Conservation (phyloP, 176 grass and related monocot species). For the Avena atlantica region DNA sequence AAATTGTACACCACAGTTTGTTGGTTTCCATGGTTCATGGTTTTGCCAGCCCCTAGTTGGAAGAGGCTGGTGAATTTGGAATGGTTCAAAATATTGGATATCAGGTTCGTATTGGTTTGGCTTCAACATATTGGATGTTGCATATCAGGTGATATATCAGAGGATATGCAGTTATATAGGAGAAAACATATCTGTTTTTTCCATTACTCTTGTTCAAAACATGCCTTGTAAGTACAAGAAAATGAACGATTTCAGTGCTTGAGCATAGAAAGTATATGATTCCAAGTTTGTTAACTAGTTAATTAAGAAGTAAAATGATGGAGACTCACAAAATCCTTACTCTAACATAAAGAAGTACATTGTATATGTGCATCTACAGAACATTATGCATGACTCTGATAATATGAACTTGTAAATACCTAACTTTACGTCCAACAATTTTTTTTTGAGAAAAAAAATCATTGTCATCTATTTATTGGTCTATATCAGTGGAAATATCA, state of each 20-base stretch:
- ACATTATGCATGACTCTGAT: not conserved
- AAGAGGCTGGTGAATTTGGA: not conserved
- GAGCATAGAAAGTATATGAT: not conserved
- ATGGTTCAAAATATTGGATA: not conserved
- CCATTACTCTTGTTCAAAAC: not conserved
- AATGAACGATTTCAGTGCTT: not conserved
- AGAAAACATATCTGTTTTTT: not conserved
- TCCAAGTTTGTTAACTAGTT: constrained; percentile 1
- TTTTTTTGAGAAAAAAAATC: not conserved
- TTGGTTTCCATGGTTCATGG: no score
- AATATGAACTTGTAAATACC: not conserved
- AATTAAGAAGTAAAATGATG: not conserved
- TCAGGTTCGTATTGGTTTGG: not conserved
- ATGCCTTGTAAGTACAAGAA: not conserved
- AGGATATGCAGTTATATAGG: not conserved
- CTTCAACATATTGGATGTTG: not conserved
- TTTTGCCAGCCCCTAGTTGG: not conserved
- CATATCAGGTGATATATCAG: not conserved
- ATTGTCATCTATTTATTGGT: not conserved
- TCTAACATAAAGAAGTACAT: not conserved
- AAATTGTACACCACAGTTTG: no score
- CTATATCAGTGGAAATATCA: not conserved
- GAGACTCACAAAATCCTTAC: not conserved
- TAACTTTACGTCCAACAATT: not conserved
- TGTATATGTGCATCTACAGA: not conserved